phyloP scores from a whole-genome alignment of 805 yeast genomes.

The Sungouiella thailandica region DNA sequence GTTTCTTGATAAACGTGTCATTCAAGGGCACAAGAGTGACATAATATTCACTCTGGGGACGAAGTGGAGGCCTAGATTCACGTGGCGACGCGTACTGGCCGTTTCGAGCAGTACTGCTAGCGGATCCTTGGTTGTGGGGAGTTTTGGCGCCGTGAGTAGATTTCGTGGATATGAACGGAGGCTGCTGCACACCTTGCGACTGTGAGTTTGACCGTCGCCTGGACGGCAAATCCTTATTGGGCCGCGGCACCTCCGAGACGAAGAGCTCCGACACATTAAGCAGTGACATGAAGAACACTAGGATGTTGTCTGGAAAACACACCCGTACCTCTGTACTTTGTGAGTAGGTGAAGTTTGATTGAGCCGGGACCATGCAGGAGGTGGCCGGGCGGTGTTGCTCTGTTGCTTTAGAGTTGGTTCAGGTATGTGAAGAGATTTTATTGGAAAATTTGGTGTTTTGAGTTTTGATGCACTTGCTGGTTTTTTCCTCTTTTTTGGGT shows the following conservation, averaged over 20 bases:
- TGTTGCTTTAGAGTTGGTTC: too few species aligned
- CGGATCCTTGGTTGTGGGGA: not conserved
- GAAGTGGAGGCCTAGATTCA: conserved; percentile 16
- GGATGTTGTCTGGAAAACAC: too few species aligned
- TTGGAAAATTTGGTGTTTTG: too few species aligned
- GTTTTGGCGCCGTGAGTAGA: too few species aligned
- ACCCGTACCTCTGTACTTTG: too few species aligned
- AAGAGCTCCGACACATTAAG: conserved; percentile 2
- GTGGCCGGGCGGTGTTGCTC: too few species aligned
- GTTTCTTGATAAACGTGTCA: conserved; percentile 76
- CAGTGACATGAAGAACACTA: not conserved
- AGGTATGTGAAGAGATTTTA: too few species aligned
- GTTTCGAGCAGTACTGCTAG: not conserved
- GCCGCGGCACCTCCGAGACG: not conserved
- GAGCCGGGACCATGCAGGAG: too few species aligned
- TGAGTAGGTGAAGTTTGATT: too few species aligned
- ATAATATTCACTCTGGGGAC: conserved; percentile 40
- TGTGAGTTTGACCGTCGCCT: conserved; percentile 37
- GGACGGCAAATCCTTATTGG: conserved; percentile 1
- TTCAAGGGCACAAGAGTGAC: conserved; percentile 75
- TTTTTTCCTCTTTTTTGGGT: too few species aligned
- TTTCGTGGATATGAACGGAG: conserved; percentile 7
- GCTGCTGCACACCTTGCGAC: conserved; percentile 29
- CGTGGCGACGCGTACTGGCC: conserved; percentile 2
- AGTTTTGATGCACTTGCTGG: too few species aligned